Base-by-base conservation (phyloP, 352 stramenopile species). In the Pythium aristosporum region DNA sequence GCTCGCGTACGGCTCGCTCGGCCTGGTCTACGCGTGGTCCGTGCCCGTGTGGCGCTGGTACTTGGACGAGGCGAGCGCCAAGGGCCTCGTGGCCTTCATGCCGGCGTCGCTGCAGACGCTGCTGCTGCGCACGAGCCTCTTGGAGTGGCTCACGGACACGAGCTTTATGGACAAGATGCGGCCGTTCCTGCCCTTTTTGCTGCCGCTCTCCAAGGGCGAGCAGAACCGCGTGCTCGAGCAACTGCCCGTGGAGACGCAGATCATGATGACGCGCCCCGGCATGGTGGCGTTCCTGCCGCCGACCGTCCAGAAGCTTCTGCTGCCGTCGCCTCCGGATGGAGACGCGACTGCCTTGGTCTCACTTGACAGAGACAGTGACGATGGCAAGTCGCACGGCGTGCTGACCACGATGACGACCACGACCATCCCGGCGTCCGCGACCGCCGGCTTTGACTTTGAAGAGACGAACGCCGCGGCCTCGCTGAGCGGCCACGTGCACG, bases 81-180 rank as follows among this genome's bases (percentile, higher is more conserved):
- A 82, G 52, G 87, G 87, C 5, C 43, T 95, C 7, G 58, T 95
- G 6, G 68, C 73, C 3, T 83, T 91, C 32, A 59, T 95, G 18
- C 85, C 87, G 0, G 59, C 61, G n/a, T 81, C 70, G 1, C 42
- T 84, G 5, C 85, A 89, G 64, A 55, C 87, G 30, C 57, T 93
- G 42, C 57, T 95, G 44, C 75, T 95, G 34, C 73, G 76, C 25
- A 92, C 79, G 55, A 93, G 79, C 43, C 73, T 94, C 13, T 67
- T 95, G 28, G 83, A 95, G 52, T 95, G 85, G 85, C 80, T 95
- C 47, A 90, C 83, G 1, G 87, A 94, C 56, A 85, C 83, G 16
- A 78, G 71, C 8, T 82, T 94, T 50, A 77, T 85, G 42, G 83
- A 94, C 52, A 77, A 82, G 63, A 64, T 96, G 30, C 69, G 78